Evolutionary conservation across 345 rosid genomes (phyloP), one percentile per base, ranked within the genome.

Genomic region (Aquilaria yunnanensis): DNA sequence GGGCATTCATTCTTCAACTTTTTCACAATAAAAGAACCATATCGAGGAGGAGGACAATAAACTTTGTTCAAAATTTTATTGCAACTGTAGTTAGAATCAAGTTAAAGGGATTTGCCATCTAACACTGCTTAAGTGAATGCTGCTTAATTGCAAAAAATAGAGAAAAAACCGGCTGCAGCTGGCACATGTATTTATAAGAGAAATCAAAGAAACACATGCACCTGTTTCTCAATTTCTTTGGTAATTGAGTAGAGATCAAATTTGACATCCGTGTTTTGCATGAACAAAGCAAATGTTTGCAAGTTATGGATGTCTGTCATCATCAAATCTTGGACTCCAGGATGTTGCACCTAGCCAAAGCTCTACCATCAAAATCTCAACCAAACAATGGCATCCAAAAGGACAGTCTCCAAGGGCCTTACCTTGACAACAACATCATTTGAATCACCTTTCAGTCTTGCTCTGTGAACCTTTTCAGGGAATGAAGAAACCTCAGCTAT

Each of bases 211-310:
- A 57, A 54, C 12, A 53, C 5, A 50, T 31, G 30, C 56, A 89
- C 98, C 98, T 92, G 98, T 78, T 79, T 92, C 80, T 89, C 98
- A 88, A 93, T 93, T 73, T 87, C 98, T 75, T 85, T 92, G 16
- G 84, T 84, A 65, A 92, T 70, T 33, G 97, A 89, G 75, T 64
- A 84, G 51, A 92, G 63, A 68, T 92, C 98, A 72, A 92, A 92
- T 70, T 84, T 89, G 72, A 92, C 72, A 75, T 92, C 98, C 30
- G 88, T 81, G 81, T 75, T 92, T 73, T 92, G 98, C 77, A 92
- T 81, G 90, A 81, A 92, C 37, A 85, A 76, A 60, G 98, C 98
- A 69, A 92, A 87, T 61, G 88, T 85, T 80, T 92, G 98, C 78
- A 89, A 66, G 72, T 92, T 92, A 65, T 74, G 84, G 64, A 92